Evolutionary conservation across 345 rosid species (phyloP), one percentile per base, ranked within the genome.

Genomic region (Sisymbrium altissimum): DNA sequence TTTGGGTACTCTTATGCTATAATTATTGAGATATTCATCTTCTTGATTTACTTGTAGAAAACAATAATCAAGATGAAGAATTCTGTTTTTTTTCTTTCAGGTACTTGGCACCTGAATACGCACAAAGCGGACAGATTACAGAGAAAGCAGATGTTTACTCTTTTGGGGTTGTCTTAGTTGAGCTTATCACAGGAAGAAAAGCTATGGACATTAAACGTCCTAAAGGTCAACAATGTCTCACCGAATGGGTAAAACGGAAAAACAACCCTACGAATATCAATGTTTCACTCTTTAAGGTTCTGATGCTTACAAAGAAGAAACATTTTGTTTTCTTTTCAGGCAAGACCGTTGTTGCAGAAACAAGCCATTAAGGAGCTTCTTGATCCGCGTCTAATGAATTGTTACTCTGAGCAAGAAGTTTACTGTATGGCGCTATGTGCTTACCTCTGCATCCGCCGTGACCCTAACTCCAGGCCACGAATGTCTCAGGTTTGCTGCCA

Each of bases 91-190:
- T 29, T 35, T 66, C 61, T 29, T 35, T 66, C 61, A 93, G 98
- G 86, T 93, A 93, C 79, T 82, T 95, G 76, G 92, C 99, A 49
- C 99, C 99, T 18, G 99, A 95, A 72, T 95, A 95, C 12, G 97
- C 97, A 32, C 98, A 92, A 79, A 95, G 93, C 41, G 98, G 99
- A 61, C 98, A 92, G 72, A 95, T 95, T 38, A 92, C 99, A 27
- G 99, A 95, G 71, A 95, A 92, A 35, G 97, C 99, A 68, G 99
- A 92, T 79, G 98, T 92, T 49, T 95, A 90, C 73, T 92, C 97
- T 4, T 90, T 95, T 50, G 99, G 99, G 3, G 96, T 92, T 46
- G 97, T 95, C 62, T 78, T 95, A 79, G 89, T 90, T 41, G 99
- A 95, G 85, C 99, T 95, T 54, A 88, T 95, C 30, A 90, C 98